Evolutionary conservation across 2,329 filamentous ascomycete genomes (phyloP).

Genomic region (Aspergillus flavus): DNA sequence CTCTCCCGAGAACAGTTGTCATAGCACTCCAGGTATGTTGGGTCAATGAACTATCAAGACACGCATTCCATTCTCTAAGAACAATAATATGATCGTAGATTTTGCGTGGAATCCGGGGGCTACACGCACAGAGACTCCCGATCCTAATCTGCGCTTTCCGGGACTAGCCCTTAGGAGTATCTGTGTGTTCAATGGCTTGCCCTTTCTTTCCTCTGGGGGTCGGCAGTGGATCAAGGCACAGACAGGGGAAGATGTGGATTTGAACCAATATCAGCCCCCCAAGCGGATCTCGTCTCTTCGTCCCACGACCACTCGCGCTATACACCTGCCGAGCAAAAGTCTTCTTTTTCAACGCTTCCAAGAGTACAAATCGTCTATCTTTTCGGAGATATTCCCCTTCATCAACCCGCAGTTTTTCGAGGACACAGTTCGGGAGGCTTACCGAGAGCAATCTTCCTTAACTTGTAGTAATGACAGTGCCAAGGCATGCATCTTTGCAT

Average conservation of each 20-base stretch:
- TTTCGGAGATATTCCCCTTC: constrained; percentile 7
- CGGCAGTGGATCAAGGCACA: constrained; percentile 11
- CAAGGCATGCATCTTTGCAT: constrained; percentile 14
- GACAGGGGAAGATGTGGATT: constrained; percentile 8
- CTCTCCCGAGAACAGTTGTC: no score
- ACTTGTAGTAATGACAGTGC: constrained; percentile 1
- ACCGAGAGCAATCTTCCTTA: not conserved
- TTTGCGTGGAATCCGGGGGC: not conserved
- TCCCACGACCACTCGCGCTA: not conserved
- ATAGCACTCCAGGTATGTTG: no score
- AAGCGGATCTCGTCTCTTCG: no score
- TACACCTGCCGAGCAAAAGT: not conserved
- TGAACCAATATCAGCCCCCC: constrained; percentile 5
- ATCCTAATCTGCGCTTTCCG: not conserved
- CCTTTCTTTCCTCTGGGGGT: constrained; percentile 13
- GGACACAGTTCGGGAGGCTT: constrained; percentile 12
- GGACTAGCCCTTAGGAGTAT: constrained; percentile 11
- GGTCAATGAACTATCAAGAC: no score
- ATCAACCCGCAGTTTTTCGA: constrained; percentile 9
- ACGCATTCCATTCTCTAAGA: not conserved
- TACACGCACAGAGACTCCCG: not conserved
- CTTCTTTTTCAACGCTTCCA: not conserved
- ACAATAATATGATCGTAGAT: no score
- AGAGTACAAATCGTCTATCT: not conserved
- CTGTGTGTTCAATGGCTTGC: constrained; percentile 14